Conservation (phyloP, 345 rosid species). For the Brassica juncea region DNA sequence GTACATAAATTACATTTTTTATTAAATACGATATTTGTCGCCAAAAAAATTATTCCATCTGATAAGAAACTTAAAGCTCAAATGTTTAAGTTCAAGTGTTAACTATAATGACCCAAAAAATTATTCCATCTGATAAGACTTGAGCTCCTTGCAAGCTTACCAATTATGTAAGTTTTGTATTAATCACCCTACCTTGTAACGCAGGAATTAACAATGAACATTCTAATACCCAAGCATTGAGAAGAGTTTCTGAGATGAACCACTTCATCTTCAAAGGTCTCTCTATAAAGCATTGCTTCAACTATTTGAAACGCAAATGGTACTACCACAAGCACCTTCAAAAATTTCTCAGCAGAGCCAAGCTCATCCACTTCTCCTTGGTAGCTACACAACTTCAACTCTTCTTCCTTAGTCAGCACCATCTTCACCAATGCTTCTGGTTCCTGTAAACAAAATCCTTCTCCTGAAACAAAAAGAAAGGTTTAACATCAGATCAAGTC, state of each 20-base stretch:
- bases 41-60: no score
- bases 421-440: slow-evolving; percentile 87
- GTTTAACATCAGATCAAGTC: background rate
- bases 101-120: no score
- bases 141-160: slow-evolving; percentile 98
- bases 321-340: slow-evolving; percentile 54
- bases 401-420: slow-evolving; percentile 95
- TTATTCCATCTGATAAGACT: no score
- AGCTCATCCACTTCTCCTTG: slow-evolving; percentile 71
- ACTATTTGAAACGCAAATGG: slow-evolving; percentile 73
- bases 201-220: slow-evolving; percentile 5
- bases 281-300: slow-evolving; percentile 86
- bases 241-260: slow-evolving; percentile 87
- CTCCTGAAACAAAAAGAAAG: slow-evolving; percentile 47
- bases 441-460: slow-evolving; percentile 70
- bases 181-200: slow-evolving; percentile 26
- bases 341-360: slow-evolving; percentile 80
- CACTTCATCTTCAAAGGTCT: slow-evolving; percentile 88
- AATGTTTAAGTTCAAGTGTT: no score
- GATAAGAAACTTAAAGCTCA: no score
- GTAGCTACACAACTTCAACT: slow-evolving; percentile 61
- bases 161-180: slow-evolving; percentile 24
- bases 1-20: no score
- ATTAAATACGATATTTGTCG: no score
- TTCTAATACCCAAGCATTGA: slow-evolving; percentile 58